Conservation (phyloP, 257 asterid species). For the Pogostemon cablin region DNA sequence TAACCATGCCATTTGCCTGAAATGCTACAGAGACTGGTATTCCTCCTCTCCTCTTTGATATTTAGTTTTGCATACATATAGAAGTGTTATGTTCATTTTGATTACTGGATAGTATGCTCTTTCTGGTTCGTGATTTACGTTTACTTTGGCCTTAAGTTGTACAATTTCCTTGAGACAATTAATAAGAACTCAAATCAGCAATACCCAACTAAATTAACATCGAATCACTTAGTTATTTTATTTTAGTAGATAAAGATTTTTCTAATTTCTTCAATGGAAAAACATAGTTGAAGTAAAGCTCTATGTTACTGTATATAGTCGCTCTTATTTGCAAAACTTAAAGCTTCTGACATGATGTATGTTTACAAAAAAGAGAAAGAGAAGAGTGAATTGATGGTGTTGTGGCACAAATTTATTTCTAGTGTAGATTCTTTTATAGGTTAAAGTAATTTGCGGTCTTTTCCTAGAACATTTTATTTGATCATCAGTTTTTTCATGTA, state of each 20-base stretch:
- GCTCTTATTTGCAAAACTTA: neutral
- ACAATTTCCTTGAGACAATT: neutral
- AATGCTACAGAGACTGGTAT: slow-evolving; percentile 96
- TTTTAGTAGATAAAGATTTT: neutral
- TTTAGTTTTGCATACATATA: neutral
- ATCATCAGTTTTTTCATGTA: slow-evolving; percentile 11
- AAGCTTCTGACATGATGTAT: slow-evolving; percentile 3
- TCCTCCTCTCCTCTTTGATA: neutral
- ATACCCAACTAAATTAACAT: neutral
- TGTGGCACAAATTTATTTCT: neutral
- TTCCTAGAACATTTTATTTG: slow-evolving; percentile 1
- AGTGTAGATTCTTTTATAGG: neutral
- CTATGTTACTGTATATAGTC: neutral
- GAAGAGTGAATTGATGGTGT: neutral
- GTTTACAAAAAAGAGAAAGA: neutral
- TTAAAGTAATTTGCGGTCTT: neutral
- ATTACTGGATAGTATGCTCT: neutral
- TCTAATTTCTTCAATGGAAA: neutral
- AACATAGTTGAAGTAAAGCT: neutral
- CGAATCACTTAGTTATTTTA: neutral
- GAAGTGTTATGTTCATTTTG: neutral
- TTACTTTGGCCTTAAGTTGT: neutral
- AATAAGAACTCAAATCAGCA: slow-evolving; percentile 10
- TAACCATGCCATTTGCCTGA: slow-evolving; percentile 83
- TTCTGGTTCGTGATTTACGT: neutral